phyloP scores from a whole-genome alignment of 2,329 filamentous ascomycete species.

The Alternaria consortialis region DNA sequence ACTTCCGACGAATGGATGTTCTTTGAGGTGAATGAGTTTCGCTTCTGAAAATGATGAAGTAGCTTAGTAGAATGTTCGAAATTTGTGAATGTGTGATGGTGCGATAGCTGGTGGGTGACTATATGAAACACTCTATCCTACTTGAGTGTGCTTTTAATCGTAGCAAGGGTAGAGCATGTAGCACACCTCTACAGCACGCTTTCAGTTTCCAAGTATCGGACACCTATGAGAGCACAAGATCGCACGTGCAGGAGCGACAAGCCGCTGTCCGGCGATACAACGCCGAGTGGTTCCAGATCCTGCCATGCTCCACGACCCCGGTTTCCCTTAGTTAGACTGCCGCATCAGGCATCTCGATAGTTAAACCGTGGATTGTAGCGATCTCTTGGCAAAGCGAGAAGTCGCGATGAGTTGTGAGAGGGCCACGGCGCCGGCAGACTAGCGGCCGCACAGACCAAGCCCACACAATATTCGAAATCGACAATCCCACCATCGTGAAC shows the following conservation, averaged over 20 bases:
- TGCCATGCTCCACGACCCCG: neutral
- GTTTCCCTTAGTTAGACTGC: conserved; percentile 1
- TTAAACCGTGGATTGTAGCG: neutral
- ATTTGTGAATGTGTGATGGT: neutral
- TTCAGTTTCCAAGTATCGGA: no score
- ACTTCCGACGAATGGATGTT: neutral
- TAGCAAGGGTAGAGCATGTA: no score
- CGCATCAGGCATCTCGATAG: neutral
- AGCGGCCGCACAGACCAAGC: conserved; percentile 13
- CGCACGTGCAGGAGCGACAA: neutral
- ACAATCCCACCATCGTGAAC: conserved; percentile 7
- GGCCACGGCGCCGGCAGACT: conserved; percentile 1
- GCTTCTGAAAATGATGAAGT: neutral
- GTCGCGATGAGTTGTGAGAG: conserved; percentile 7
- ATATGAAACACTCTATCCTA: no score
- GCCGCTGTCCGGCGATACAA: neutral
- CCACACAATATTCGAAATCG: conserved; percentile 21
- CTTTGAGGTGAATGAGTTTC: neutral
- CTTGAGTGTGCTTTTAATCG: no score
- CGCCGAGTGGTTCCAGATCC: neutral
- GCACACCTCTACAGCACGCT: no score
- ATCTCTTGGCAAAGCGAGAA: conserved; percentile 16
- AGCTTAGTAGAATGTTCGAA: neutral
- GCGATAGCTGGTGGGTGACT: neutral
- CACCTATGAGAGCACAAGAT: neutral